A percentile compares a stretch with the other conserved stretches of the same genome.
phyloP scores from a whole-genome alignment of 1,284 basidiomycete species.

The Trichosporon sp. region DNA sequence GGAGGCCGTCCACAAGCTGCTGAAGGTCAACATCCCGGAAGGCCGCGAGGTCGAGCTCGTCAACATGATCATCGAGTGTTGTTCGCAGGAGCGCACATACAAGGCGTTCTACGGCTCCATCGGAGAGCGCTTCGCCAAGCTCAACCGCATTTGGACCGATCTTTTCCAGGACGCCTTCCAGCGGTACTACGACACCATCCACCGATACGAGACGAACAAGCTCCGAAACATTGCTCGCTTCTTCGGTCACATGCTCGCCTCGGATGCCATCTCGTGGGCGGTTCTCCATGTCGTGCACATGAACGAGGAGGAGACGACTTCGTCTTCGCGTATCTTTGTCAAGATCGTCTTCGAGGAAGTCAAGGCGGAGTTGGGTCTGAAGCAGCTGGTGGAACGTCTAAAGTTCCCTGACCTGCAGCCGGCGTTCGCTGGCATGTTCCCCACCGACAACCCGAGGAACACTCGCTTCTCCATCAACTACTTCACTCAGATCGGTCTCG shows the following conservation, averaged over 20 bases:
- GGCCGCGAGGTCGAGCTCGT: conserved; percentile 94
- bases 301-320: conserved; percentile 97
- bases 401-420: conserved; percentile 73
- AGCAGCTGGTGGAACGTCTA: conserved; percentile 75
- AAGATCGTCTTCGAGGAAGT: conserved; percentile 95
- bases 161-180: conserved; percentile 79
- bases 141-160: conserved; percentile 90
- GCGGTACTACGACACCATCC: conserved; percentile 92
- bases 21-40: conserved; percentile 85
- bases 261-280: conserved; percentile 85
- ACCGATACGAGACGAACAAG: conserved; percentile 97
- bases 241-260: conserved; percentile 83
- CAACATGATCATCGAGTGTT: conserved; percentile 99
- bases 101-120: conserved; percentile 92
- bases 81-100: conserved; percentile 97
- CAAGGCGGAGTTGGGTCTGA: conserved; percentile 86
- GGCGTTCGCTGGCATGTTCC: conserved; percentile 82
- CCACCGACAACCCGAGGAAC: conserved; percentile 90
- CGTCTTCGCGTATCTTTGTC: conserved; percentile 91
- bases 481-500: conserved; percentile 88
- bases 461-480: conserved; percentile 98
- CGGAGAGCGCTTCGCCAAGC: conserved; percentile 92
- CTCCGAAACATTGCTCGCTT: conserved; percentile 94
- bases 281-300: conserved; percentile 79
- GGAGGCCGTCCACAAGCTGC: conserved; percentile 95